phyloP scores from a whole-genome alignment of 345 rosid genomes.

The Firmiana major region DNA sequence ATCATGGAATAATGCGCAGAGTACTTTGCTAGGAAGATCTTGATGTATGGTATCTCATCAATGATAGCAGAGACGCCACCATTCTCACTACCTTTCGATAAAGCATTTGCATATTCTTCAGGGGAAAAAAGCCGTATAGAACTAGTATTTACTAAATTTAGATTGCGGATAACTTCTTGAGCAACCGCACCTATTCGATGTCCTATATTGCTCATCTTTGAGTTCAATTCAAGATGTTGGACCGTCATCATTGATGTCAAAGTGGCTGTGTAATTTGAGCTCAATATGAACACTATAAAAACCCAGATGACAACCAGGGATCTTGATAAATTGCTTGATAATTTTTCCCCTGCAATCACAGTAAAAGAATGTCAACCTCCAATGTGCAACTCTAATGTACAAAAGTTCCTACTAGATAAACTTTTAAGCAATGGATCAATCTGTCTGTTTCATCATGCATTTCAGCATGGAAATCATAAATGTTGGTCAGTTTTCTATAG shows the following conservation, averaged over 20 bases:
- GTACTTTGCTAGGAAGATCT: conserved; percentile 14
- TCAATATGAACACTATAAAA: conserved; percentile 38
- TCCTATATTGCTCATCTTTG: conserved; percentile 14
- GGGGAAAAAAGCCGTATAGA: background rate
- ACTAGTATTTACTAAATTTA: background rate
- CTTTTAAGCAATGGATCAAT: background rate
- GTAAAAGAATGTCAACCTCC: background rate
- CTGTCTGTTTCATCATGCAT: too few species aligned
- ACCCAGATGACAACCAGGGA: conserved; percentile 38
- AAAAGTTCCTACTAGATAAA: too few species aligned
- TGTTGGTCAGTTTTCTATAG: too few species aligned
- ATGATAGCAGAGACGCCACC: conserved; percentile 31
- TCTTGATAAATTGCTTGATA: conserved; percentile 36
- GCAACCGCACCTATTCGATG: background rate
- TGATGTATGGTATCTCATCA: conserved; percentile 34
- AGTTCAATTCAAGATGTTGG: conserved; percentile 22
- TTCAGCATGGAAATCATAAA: too few species aligned
- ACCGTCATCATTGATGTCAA: conserved; percentile 41
- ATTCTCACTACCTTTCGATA: conserved; percentile 18
- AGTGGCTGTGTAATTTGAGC: conserved; percentile 40
- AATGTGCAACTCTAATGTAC: background rate
- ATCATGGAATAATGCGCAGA: conserved; percentile 24
- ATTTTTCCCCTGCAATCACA: conserved; percentile 24
- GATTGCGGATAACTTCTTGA: background rate
- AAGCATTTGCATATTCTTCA: conserved; percentile 12